phyloP scores from a whole-genome alignment of 2,329 filamentous ascomycete species.

The Xylariaceae sp. region DNA sequence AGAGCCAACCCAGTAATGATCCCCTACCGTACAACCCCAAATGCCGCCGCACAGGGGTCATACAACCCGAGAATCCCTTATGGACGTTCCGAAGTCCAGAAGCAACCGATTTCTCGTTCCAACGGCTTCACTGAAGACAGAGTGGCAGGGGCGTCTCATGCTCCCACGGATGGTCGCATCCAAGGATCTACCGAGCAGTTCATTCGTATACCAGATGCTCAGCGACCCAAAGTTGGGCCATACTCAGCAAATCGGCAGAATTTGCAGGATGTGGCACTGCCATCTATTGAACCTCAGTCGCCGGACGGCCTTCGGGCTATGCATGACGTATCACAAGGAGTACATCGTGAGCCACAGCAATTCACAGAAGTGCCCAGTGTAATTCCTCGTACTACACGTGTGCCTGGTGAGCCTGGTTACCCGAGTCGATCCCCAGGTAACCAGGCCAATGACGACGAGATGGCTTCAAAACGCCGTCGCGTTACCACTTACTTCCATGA shows the following conservation, averaged over 20 bases:
- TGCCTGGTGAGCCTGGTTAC: constrained; percentile 16
- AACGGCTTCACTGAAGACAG: not conserved
- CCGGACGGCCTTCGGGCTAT: constrained; percentile 18
- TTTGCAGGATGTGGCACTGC: constrained; percentile 31
- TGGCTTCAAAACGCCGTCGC: constrained; percentile 23
- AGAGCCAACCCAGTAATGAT: constrained; percentile 16
- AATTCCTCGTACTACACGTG: constrained; percentile 20
- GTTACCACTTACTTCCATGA: constrained; percentile 23
- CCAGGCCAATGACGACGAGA: constrained; percentile 21
- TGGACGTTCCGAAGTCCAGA: constrained; percentile 7
- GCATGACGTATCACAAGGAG: constrained; percentile 15
- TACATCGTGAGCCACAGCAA: constrained; percentile 21
- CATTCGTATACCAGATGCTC: constrained; percentile 24
- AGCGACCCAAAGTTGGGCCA: constrained; percentile 33
- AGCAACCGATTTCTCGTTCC: not conserved
- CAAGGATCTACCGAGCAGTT: constrained; percentile 20
- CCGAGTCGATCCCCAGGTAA: constrained; percentile 21
- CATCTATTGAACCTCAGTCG: constrained; percentile 32
- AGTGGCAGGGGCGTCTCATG: constrained; percentile 7
- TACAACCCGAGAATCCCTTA: constrained; percentile 6
- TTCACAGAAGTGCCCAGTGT: constrained; percentile 22
- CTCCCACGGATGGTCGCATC: constrained; percentile 10
- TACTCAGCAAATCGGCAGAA: constrained; percentile 21
- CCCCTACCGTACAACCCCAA: constrained; percentile 6
- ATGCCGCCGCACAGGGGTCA: constrained; percentile 4